Base-by-base conservation (phyloP, 2,329 filamentous ascomycete genomes). In the Colletotrichum cordylinicola region DNA sequence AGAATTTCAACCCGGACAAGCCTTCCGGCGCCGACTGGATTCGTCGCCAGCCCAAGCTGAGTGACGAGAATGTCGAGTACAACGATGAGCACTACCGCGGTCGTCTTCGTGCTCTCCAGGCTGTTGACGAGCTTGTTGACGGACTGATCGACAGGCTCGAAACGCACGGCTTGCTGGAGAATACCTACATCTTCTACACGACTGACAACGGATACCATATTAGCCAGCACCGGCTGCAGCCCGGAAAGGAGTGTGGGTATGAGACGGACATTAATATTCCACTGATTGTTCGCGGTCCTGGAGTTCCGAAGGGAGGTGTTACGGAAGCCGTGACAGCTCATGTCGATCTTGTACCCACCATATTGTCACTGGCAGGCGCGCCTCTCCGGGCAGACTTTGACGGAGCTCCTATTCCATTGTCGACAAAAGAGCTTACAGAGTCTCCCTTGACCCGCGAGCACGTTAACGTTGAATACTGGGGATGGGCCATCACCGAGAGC, bases 1-100 rank as follows among this genome's bases (percentile, higher is more conserved):
- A 87, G 0, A 90, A 93, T 79, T 95, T 95, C 84, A 95, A 95
- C 80, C 92, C 93, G 0, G 79, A 79, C 13, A 75, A 77, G n/a
- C 77, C 85, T 0, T 84, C 83, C 4, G 86, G 85, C 4, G 88
- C 85, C 6, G 85, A 84, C 43, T 90, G 88, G 87, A 81, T 90
- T 52, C 80, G 81, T 5, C 76, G 81, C 12, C 84, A 88, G 7
- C 83, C 84, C 1, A 81, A 79, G 64, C 78, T 83, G 4, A 83
- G 79, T 21, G 78, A 82, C 6, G 80, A 80, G 10, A 80, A 80
- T 10, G 77, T 86, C 7, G 81, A 79, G 6, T 83, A 83, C 69
- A 83, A 85, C 62, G 85, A 87, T 61, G 76, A 82, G 24, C 86
- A 85, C 72, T 86, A 88, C 43, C 83, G 86, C 1, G 79, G 81